A percentile compares a stretch with the other conserved stretches of the same genome.
Conservation (phyloP, 2,329 filamentous ascomycete species). For the Monascus ruber region DNA sequence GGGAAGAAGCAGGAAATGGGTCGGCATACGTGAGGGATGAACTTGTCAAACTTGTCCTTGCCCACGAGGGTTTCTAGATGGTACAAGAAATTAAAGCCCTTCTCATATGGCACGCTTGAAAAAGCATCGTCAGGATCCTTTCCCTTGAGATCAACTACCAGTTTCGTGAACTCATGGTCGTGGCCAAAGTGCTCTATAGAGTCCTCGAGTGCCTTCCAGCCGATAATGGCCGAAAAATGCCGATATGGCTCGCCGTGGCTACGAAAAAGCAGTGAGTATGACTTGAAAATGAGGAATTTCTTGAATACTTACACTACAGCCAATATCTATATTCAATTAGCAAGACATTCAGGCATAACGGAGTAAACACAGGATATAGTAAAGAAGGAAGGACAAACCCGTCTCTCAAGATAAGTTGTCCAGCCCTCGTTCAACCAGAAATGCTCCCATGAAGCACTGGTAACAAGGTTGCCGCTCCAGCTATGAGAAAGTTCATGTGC, state of each 20-base stretch:
- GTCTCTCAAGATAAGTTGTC: conserved; percentile 88
- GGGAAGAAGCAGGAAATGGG: neutral
- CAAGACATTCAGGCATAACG: neutral
- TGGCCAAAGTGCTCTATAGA: conserved; percentile 65
- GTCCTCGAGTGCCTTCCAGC: conserved; percentile 82
- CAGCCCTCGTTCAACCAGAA: conserved; percentile 64
- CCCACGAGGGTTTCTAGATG: conserved; percentile 78
- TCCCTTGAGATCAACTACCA: conserved; percentile 76
- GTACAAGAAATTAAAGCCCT: conserved; percentile 90
- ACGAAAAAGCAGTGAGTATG: conserved; percentile 1
- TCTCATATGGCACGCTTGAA: conserved; percentile 85
- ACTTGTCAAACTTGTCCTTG: conserved; percentile 80
- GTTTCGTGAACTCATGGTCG: conserved; percentile 85
- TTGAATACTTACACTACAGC: conserved; percentile 25
- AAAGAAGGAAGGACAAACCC: conserved; percentile 28
- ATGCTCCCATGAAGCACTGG: conserved; percentile 42
- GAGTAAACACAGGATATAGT: neutral
- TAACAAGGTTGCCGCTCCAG: conserved; percentile 74
- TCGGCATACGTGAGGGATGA: conserved; percentile 62
- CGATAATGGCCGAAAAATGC: conserved; percentile 91
- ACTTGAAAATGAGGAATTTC: neutral
- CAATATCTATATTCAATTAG: conserved; percentile 23
- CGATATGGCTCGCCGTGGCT: conserved; percentile 76
- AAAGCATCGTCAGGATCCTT: conserved; percentile 95
- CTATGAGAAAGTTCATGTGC: conserved; percentile 68